These are phyloP conservation scores for Heterobasidion occidentale DNA, from an alignment of 1,284 basidiomycete species.

Conservation along the genomic window DNA sequence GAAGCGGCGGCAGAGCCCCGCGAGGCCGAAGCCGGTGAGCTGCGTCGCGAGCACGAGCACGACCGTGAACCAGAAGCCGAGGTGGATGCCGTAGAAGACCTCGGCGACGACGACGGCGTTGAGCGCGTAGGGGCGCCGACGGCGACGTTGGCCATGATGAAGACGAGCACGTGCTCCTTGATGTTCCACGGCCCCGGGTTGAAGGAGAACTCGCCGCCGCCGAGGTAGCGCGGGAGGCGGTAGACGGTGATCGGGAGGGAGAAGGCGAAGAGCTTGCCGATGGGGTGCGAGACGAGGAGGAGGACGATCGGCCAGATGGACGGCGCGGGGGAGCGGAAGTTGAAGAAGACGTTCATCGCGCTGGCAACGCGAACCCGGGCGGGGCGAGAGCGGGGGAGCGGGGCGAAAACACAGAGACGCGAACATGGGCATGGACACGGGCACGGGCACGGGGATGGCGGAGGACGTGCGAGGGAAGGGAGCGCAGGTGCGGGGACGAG, in stretches of 20 bases:
- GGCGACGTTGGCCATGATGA: slow-evolving; percentile 90
- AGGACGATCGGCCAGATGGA: slow-evolving; percentile 74
- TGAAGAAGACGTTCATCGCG: slow-evolving; percentile 87
- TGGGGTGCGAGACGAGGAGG: slow-evolving; percentile 79
- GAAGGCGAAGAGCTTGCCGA: slow-evolving; percentile 83
- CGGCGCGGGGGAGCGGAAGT: slow-evolving; percentile 86
- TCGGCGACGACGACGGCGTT: slow-evolving; percentile 78
- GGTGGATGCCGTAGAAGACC: slow-evolving; percentile 57
- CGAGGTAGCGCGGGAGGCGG: slow-evolving; percentile 50
- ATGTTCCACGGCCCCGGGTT: slow-evolving; percentile 99
- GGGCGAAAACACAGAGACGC: background rate
- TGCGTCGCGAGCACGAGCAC: slow-evolving; percentile 82
- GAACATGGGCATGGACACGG: background rate
- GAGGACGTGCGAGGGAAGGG: too few relatives aligned
- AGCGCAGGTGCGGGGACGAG: too few relatives aligned
- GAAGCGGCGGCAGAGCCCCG: slow-evolving; percentile 80
- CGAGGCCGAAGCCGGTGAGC: slow-evolving; percentile 88
- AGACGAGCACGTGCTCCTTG: slow-evolving; percentile 91
- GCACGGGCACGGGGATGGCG: background rate
- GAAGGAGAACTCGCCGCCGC: slow-evolving; percentile 65
- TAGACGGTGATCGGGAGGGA: slow-evolving; percentile 77
- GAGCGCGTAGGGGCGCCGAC: slow-evolving; percentile 74
- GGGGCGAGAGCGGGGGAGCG: slow-evolving; percentile 6
- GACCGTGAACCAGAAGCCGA: slow-evolving; percentile 71
- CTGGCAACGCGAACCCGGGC: slow-evolving; percentile 21